Evolutionary conservation across 2,329 filamentous ascomycete genomes (phyloP), one percentile per base, ranked within the genome.

Genomic region (Colletotrichum orchidophilum): DNA sequence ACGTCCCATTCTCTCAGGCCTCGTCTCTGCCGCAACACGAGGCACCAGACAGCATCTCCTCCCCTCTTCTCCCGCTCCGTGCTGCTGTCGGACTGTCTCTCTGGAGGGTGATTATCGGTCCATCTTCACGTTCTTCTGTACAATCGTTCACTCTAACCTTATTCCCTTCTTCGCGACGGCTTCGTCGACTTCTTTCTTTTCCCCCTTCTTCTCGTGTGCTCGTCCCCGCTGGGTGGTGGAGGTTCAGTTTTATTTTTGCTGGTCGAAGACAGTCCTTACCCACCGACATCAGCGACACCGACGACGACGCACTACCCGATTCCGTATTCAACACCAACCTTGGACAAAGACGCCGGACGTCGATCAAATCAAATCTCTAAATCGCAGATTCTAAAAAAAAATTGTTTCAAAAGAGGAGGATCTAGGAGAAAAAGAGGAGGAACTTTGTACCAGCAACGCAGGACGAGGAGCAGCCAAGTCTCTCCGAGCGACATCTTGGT

Each of bases 291-390:
- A 61, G 63, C 58, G 35, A 60, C 13, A 39, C 21, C 60, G 54
- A 54, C 68, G 68, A 62, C 39, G 31, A 52, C 46, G 26, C 26
- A 60, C 52, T 50, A 29, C 42, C 54, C 57, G 54, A 35, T 15
- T 52, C 18, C 53, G 29, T 33, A 58, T 13, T 33, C 52, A 65
- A 59, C 24, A 53, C 8, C 21, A 50, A 39, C 15, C 5, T 46
- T 46, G 21, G 39, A 46, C 39, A 61, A 46, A 72, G 81, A 83
- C 82, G 81, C 81, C 78, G 82, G 81, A 71, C 82, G 81, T 83
- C 81, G 70, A 27, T 13, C 12, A 46, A 46, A 46, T 46, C 39
- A 46, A 46, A 62, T 24, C 31, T 35, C 31, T n/a, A 53, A 70
- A 39, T 31, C 18, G n/a, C 54, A 46, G 60, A 70, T 61, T 54